Conservation (phyloP, 495 filamentous ascomycete species). For the Friedmanniomyces simplex region DNA sequence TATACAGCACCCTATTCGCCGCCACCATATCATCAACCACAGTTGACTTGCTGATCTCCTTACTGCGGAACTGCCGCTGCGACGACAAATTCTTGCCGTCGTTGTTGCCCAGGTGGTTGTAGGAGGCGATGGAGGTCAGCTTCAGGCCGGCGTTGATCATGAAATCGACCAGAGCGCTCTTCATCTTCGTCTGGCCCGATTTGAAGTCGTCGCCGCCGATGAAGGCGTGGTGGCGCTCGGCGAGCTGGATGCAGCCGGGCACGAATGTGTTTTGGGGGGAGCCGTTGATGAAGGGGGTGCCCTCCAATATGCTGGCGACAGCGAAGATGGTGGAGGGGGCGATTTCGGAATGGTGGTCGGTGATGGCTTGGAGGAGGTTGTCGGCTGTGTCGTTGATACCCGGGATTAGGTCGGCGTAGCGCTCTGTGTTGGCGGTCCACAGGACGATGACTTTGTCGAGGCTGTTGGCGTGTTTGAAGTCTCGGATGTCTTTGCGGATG, state of each 20-base stretch:
- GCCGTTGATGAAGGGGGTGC: slow-evolving; percentile 94
- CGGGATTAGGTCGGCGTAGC: slow-evolving; percentile 74
- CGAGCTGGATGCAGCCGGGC: slow-evolving; percentile 79
- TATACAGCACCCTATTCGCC: slow-evolving; percentile 84
- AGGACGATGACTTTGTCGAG: slow-evolving; percentile 95
- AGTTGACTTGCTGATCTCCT: slow-evolving; percentile 98
- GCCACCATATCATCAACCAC: slow-evolving; percentile 99
- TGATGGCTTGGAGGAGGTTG: slow-evolving; percentile 80
- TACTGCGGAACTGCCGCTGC: slow-evolving; percentile 95
- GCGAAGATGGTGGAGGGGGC: slow-evolving; percentile 93
- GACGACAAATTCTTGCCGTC: slow-evolving; percentile 98
- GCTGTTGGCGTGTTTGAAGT: slow-evolving; percentile 78
- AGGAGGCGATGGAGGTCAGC: slow-evolving; percentile 96
- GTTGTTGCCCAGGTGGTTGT: slow-evolving; percentile 99
- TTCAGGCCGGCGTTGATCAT: slow-evolving; percentile 98
- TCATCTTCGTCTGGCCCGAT: slow-evolving; percentile 99
- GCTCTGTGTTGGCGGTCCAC: slow-evolving; percentile 99
- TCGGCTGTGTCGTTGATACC: slow-evolving; percentile 96
- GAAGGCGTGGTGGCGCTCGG: slow-evolving; percentile 79
- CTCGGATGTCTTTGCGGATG: slow-evolving; percentile 87
- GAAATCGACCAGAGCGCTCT: slow-evolving; percentile 96
- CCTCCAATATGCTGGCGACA: slow-evolving; percentile 83
- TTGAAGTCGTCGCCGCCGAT: slow-evolving; percentile 99
- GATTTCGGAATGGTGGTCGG: slow-evolving; percentile 75
- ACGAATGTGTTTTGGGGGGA: slow-evolving; percentile 99